phyloP scores from a whole-genome alignment of 2,329 filamentous ascomycete species.

The Hypoxylon sp. region DNA sequence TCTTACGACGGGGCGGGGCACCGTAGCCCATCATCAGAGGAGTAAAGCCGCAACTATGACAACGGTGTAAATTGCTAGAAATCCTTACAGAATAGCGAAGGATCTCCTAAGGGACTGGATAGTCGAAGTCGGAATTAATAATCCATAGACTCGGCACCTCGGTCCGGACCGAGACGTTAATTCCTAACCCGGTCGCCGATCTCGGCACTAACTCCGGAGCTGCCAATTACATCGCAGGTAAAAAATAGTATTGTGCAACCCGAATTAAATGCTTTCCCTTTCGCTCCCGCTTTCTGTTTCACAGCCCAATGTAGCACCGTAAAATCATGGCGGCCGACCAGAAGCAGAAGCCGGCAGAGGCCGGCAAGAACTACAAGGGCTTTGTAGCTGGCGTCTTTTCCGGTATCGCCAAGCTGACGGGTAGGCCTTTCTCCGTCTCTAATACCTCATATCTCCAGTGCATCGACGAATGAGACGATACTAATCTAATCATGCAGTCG shows the following conservation, averaged over 20 bases:
- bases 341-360: conserved; percentile 55
- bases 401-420: conserved; percentile 89
- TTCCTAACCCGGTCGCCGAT: conserved; percentile 35
- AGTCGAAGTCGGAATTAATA: not conserved
- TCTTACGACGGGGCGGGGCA: not conserved
- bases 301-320: conserved; percentile 41
- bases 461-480: not conserved
- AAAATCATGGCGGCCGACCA: conserved; percentile 51
- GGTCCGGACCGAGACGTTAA: conserved; percentile 26
- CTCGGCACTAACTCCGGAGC: conserved; percentile 35
- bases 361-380: conserved; percentile 83
- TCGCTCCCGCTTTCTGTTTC: not conserved
- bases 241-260: not conserved
- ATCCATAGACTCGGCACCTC: conserved; percentile 18
- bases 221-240: conserved; percentile 1
- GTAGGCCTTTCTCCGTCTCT: conserved; percentile 63
- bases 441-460: not conserved
- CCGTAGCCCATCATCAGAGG: not conserved
- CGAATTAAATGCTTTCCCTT: not conserved
- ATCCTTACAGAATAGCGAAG: not conserved
- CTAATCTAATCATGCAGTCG: conserved; percentile 60
- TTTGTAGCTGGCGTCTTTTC: conserved; percentile 98
- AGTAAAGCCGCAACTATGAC: not conserved
- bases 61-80: not conserved
- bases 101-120: not conserved